phyloP scores from a whole-genome alignment of 1,284 basidiomycete genomes.

The Psilocybe mexicana region DNA sequence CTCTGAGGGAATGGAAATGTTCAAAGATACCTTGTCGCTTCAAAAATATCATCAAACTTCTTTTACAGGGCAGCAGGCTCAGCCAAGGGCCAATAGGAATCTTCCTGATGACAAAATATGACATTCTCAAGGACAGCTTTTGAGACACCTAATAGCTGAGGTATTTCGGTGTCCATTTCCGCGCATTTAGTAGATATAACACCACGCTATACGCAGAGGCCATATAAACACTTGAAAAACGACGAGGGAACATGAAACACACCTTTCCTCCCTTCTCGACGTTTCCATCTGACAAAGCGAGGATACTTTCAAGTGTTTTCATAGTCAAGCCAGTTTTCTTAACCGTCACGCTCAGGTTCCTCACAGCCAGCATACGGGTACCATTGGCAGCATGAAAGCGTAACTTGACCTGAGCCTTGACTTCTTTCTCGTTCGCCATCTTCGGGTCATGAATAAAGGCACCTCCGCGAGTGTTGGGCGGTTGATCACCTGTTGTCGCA shows the following conservation, averaged over 20 bases:
- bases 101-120: constrained; percentile 99
- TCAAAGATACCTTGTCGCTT: constrained; percentile 81
- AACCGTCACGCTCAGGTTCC: constrained; percentile 91
- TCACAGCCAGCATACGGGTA: constrained; percentile 87
- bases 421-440: constrained; percentile 98
- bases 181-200: constrained; percentile 95
- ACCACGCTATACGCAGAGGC: constrained; percentile 56
- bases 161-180: constrained; percentile 95
- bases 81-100: constrained; percentile 96
- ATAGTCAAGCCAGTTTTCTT: constrained; percentile 93
- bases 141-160: constrained; percentile 91
- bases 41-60: constrained; percentile 99
- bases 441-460: constrained; percentile 98
- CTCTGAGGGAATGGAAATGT: background rate
- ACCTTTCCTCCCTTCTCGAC: constrained; percentile 78
- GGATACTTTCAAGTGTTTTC: constrained; percentile 96
- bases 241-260: constrained; percentile 19
- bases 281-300: constrained; percentile 74
- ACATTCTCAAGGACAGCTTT: constrained; percentile 98
- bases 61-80: constrained; percentile 94
- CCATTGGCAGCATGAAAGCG: constrained; percentile 91
- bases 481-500: constrained; percentile 96
- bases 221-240: background rate
- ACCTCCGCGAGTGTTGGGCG: constrained; percentile 96
- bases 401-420: constrained; percentile 97